Evolutionary conservation across 768 basidiomycete genomes (phyloP).

Genomic region (Paxillus ammoniavirescens): DNA sequence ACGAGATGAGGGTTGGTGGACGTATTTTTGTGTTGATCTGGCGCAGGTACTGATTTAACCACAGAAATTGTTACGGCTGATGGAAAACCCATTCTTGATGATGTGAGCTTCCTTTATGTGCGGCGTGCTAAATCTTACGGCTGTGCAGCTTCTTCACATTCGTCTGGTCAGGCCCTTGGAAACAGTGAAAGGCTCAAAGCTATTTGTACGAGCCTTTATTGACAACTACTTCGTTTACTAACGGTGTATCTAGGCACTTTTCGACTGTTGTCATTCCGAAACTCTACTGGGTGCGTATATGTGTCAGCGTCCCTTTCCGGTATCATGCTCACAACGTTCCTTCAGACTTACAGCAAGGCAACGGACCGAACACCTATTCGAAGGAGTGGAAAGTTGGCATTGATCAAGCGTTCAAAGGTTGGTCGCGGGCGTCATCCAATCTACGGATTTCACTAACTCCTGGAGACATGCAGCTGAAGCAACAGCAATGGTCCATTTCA

Average conservation of each 20-base stretch:
- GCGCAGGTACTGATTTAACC: neutral
- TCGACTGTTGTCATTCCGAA: conserved; percentile 33
- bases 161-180: conserved; percentile 18
- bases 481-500: conserved; percentile 1
- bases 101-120: conserved; percentile 9
- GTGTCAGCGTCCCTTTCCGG: neutral
- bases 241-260: conserved; percentile 18
- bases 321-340: neutral
- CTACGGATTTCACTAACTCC: neutral
- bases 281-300: conserved; percentile 19
- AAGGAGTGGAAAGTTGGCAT: conserved; percentile 13
- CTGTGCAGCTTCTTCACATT: conserved; percentile 18
- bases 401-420: conserved; percentile 17
- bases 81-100: conserved; percentile 21
- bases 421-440: neutral
- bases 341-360: conserved; percentile 19
- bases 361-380: conserved; percentile 13
- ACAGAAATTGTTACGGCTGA: conserved; percentile 22
- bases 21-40: neutral
- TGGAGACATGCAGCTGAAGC: conserved; percentile 3
- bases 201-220: conserved; percentile 15
- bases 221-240: neutral
- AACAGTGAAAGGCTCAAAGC: conserved; percentile 13
- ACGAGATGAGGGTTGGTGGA: conserved; percentile 42
- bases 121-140: neutral